phyloP scores from a whole-genome alignment of 2,329 filamentous ascomycete genomes.

The Aspergillus proliferans region DNA sequence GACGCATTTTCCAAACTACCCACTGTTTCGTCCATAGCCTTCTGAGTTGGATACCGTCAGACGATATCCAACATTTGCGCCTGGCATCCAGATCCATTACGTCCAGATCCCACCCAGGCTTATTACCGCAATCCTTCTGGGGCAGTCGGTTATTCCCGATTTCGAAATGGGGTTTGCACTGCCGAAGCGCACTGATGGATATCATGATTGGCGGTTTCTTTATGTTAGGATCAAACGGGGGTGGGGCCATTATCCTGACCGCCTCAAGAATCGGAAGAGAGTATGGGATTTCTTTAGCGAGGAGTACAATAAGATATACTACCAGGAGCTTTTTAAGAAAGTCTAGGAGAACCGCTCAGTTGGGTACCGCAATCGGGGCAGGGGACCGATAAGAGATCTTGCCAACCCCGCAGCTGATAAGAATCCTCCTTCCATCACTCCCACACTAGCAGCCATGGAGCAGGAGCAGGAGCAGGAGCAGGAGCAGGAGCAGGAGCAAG shows the following conservation, averaged over 20 bases:
- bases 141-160: background rate
- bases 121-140: background rate
- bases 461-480: too few relatives aligned
- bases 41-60: background rate
- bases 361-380: too few relatives aligned
- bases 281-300: background rate
- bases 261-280: background rate
- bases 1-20: background rate
- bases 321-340: background rate
- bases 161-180: background rate
- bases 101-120: background rate
- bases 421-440: too few relatives aligned
- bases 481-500: too few relatives aligned
- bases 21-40: background rate
- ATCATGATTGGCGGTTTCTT: background rate
- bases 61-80: background rate
- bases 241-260: background rate
- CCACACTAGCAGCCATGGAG: too few relatives aligned
- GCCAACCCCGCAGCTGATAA: too few relatives aligned
- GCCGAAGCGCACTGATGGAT: background rate
- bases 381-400: too few relatives aligned
- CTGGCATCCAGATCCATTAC: background rate
- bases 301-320: background rate
- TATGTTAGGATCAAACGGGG: background rate
- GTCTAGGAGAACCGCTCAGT: too few relatives aligned